Percentiles rank a stretch among this genome's conserved stretches.
These are phyloP conservation scores for Triadica sebifera DNA, from an alignment of 345 rosid species.

Conservation along the genomic window DNA sequence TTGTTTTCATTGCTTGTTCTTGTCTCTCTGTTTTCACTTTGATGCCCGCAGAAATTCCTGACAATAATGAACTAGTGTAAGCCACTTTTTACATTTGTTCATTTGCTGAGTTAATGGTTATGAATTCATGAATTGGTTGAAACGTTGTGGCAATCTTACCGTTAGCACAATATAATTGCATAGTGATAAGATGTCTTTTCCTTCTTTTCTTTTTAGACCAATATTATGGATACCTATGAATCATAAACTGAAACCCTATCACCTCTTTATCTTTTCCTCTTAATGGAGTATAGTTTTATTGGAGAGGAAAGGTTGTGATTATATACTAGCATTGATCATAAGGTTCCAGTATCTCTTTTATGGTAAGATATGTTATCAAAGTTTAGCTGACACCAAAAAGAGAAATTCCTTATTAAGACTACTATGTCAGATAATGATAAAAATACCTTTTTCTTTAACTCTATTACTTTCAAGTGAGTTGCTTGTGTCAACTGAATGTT, in stretches of 20 bases:
- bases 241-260: neutral
- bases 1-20: constrained; percentile 74
- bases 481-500: constrained; percentile 20
- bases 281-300: neutral
- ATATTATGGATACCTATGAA: neutral
- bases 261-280: neutral
- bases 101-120: constrained; percentile 1
- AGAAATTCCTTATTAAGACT: neutral
- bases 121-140: constrained; percentile 2
- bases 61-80: constrained; percentile 83
- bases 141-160: constrained; percentile 4
- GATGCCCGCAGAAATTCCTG: constrained; percentile 99
- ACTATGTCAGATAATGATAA: neutral
- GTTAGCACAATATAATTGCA: neutral
- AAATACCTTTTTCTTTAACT: neutral
- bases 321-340: neutral
- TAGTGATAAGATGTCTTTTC: neutral
- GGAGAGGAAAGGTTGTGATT: neutral
- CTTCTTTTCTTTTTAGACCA: neutral
- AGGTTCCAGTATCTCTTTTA: neutral
- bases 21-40: constrained; percentile 77
- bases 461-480: constrained; percentile 20
- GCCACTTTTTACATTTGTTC: constrained; percentile 25
- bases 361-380: neutral
- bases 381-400: neutral